Evolutionary conservation across 805 yeast species (phyloP), one percentile per base, ranked within the genome.

Genomic region (Ogataea sp.): DNA sequence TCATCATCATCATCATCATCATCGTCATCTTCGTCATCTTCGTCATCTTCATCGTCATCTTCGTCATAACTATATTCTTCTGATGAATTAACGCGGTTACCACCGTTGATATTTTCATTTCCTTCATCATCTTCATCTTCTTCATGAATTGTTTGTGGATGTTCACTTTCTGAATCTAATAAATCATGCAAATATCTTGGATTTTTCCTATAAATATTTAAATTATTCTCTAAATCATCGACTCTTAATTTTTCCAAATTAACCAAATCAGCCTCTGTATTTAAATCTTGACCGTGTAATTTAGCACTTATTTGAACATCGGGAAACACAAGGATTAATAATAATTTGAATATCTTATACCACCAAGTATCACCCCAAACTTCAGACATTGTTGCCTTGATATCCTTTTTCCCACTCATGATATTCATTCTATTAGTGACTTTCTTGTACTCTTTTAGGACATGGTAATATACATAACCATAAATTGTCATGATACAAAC

Each of bases 401-500:
- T 6, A 36, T 40, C 5, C 37, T 43, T 3, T 32, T 20, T 15
- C 44, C 48, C 20, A 48, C 44, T n/a, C n/a, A n/a, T n/a, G 15
- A 43, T 42, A 32, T 53, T 50, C 56, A 53, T 46, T 16, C 48
- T 52, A 9, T 75, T 74, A 37, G 78, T 75, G 36, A 80, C 71
- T 9, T 62, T 59, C 30, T 71, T 69, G 53, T 79, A 75, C 50
- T 85, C 84, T 28, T 66, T 62, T 42, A 75, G 68, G 20, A 88
- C 90, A 52, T 82, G 84, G 43, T 75, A 60, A 58, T 88, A 88
- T 38, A 88, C 80, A 29, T 81, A 67, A 37, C 75, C 63, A 57
- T 88, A 88, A 34, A 86, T 75, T 3, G 68, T 56, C 27, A 84
- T 51, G 46, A 89, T 83, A 20, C 71, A 52, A 9, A 83, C 53